Percentiles rank a stretch among this genome's conserved stretches.
These are phyloP conservation scores for Ochetophila trinervis DNA, from an alignment of 306 rosid genomes.

Conservation along the genomic window DNA sequence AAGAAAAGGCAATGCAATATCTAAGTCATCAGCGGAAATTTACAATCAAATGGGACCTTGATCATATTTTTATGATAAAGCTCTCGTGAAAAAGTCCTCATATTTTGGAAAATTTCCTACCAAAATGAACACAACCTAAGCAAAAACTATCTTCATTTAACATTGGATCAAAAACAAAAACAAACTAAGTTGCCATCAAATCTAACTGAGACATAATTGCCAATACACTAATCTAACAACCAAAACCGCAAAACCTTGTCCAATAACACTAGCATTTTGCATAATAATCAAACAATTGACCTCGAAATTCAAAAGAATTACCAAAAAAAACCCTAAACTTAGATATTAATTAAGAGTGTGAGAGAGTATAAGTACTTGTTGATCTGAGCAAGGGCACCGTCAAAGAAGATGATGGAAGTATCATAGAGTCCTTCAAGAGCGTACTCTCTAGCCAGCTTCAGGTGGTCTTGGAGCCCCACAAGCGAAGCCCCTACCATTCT, in stretches of 20 bases:
- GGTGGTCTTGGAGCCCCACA: conserved; percentile 83
- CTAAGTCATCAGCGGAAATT: too few relatives aligned
- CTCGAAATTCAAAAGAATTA: not conserved
- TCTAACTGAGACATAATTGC: not conserved
- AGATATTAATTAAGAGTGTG: not conserved
- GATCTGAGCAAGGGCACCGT: conserved; percentile 96
- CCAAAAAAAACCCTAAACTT: conserved; percentile 7
- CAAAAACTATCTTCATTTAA: too few relatives aligned
- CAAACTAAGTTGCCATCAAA: not conserved
- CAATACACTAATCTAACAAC: not conserved
- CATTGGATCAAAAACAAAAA: not conserved
- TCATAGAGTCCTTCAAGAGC: conserved; percentile 94
- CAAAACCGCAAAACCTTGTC: not conserved
- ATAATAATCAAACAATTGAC: not conserved
- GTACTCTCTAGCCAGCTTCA: conserved; percentile 87
- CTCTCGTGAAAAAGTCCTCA: too few relatives aligned
- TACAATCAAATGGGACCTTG: too few relatives aligned
- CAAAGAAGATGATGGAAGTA: conserved; percentile 90
- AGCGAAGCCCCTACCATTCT: conserved; percentile 62
- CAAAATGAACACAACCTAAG: too few relatives aligned
- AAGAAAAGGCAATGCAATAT: too few relatives aligned
- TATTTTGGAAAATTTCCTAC: too few relatives aligned
- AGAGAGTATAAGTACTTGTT: conserved; percentile 56
- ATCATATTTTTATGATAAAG: too few relatives aligned
- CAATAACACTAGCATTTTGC: conserved; percentile 1